Evolutionary conservation across 139 green algal genomes (phyloP).

Genomic region (Chlorella sp.): DNA sequence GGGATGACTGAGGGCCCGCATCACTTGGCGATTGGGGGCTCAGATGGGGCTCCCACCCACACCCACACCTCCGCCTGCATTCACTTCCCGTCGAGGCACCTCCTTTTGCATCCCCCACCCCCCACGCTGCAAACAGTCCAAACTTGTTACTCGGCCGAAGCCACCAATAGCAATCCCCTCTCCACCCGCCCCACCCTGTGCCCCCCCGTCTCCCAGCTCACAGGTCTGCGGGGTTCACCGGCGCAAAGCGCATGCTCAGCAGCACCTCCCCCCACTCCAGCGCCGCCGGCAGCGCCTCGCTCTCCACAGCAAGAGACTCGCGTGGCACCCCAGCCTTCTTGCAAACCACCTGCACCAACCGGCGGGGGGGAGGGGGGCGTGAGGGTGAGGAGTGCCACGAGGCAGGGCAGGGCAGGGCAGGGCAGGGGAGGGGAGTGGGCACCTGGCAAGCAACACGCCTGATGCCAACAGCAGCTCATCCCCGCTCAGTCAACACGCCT

Average conservation of each 20-base stretch:
- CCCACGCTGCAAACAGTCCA: too few relatives aligned
- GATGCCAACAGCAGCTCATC: not conserved
- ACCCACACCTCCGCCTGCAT: too few relatives aligned
- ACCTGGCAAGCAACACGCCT: not conserved
- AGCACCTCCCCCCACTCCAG: slow-evolving; percentile 88
- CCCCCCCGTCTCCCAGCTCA: slow-evolving; percentile 50
- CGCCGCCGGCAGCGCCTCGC: slow-evolving; percentile 59
- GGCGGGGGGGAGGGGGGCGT: not conserved
- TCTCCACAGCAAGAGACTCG: slow-evolving; percentile 56
- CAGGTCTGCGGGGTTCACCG: slow-evolving; percentile 81
- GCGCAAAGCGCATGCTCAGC: slow-evolving; percentile 65
- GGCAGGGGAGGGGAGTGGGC: not conserved
- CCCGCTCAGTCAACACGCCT: not conserved
- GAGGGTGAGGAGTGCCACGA: not conserved
- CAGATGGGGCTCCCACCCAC: too few relatives aligned
- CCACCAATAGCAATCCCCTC: too few relatives aligned
- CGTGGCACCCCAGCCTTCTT: slow-evolving; percentile 30
- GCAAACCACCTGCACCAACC: slow-evolving; percentile 52
- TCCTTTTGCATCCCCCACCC: too few relatives aligned
- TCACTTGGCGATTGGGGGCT: too few relatives aligned
- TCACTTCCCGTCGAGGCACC: too few relatives aligned
- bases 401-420: not conserved
- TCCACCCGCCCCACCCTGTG: too few relatives aligned
- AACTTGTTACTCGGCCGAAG: too few relatives aligned
- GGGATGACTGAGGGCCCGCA: too few relatives aligned